These are phyloP conservation scores for Crucibulum laeve DNA, from an alignment of 768 basidiomycete species.

Conservation along the genomic window DNA sequence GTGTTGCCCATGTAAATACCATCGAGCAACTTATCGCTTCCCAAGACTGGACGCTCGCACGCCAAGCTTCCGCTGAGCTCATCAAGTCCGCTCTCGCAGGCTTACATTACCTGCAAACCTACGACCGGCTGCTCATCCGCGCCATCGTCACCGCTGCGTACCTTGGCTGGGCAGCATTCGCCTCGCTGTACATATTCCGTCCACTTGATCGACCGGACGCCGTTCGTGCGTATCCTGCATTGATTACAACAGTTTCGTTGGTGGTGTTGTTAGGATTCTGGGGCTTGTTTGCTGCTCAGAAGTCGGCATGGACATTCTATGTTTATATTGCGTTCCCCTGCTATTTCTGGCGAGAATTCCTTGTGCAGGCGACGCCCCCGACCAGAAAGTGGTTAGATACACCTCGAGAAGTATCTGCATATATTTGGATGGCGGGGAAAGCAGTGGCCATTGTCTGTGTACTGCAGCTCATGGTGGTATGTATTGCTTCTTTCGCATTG, in stretches of 20 bases:
- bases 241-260: conserved; percentile 13
- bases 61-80: conserved; percentile 43
- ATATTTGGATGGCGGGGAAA: conserved; percentile 16
- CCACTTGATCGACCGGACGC: conserved; percentile 20
- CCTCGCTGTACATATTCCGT: conserved; percentile 53
- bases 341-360: conserved; percentile 70
- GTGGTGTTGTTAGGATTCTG: conserved; percentile 33
- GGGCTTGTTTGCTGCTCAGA: conserved; percentile 54
- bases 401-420: background rate
- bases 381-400: conserved; percentile 7
- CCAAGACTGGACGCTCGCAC: conserved; percentile 44
- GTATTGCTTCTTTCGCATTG: conserved; percentile 17
- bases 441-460: conserved; percentile 31
- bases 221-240: background rate
- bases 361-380: conserved; percentile 20
- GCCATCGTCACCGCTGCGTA: conserved; percentile 70
- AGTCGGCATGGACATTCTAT: conserved; percentile 69
- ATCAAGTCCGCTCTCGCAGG: conserved; percentile 54
- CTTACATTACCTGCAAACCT: conserved; percentile 78
- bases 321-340: conserved; percentile 71
- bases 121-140: conserved; percentile 72
- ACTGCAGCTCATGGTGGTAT: conserved; percentile 71
- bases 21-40: conserved; percentile 44
- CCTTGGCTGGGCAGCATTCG: conserved; percentile 72
- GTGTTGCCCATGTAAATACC: conserved; percentile 25